Percentiles rank a stretch among this genome's conserved stretches.
Evolutionary conservation across 2,329 filamentous ascomycete species (phyloP).

Genomic region (Phoma sp.): DNA sequence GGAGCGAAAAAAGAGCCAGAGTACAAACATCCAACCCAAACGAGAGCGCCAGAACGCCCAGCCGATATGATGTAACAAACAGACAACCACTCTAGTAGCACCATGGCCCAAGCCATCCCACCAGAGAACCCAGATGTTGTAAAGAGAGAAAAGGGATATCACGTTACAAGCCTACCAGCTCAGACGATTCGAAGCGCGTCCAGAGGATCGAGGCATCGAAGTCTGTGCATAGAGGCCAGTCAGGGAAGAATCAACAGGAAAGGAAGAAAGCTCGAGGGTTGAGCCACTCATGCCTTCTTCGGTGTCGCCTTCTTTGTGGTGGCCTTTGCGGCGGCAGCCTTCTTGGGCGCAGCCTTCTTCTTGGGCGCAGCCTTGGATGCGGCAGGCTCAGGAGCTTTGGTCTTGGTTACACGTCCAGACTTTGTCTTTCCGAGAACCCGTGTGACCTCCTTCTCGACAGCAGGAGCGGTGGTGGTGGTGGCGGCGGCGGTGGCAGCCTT

Average conservation of each 20-base stretch:
- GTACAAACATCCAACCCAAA: conserved; percentile 7
- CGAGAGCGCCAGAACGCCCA: conserved; percentile 32
- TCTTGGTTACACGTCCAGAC: conserved; percentile 83
- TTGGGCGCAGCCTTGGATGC: conserved; percentile 26
- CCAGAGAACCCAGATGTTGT: conserved; percentile 17
- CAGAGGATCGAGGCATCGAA: conserved; percentile 12
- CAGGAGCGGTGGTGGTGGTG: conserved; percentile 57
- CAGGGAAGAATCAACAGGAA: conserved; percentile 39
- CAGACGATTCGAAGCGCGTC: conserved; percentile 1
- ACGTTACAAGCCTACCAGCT: conserved; percentile 29
- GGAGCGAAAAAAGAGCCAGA: conserved; percentile 2
- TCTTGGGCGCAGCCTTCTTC: conserved; percentile 51
- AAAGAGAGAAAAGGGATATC: conserved; percentile 44
- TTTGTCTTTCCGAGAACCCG: conserved; percentile 81
- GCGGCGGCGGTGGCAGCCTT: conserved; percentile 51
- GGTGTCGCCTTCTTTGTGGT: conserved; percentile 56
- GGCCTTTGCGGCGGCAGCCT: conserved; percentile 48
- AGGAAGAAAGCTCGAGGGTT: conserved; percentile 14
- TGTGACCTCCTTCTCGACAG: conserved; percentile 69
- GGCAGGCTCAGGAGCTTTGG: conserved; percentile 54
- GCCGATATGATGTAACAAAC: conserved; percentile 32
- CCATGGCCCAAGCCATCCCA: conserved; percentile 18
- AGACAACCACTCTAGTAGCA: conserved; percentile 25
- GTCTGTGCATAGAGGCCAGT: conserved; percentile 19
- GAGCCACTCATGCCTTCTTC: conserved; percentile 45